Evolutionary conservation across 345 rosid species (phyloP), one percentile per base, ranked within the genome.

Genomic region (Bruguiera sexangula): DNA sequence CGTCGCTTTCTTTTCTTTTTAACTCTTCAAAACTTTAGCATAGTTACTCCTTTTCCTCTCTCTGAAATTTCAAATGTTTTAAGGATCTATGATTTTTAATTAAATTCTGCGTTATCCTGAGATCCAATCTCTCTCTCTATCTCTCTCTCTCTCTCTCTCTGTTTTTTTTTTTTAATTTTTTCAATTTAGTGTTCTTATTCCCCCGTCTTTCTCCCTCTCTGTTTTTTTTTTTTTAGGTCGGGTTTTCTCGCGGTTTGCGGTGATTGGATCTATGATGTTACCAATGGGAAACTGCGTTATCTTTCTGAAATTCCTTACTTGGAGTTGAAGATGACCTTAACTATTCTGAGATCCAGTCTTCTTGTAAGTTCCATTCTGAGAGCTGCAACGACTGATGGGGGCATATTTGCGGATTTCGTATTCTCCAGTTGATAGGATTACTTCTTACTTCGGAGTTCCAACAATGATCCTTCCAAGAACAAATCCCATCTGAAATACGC

Each of bases 401-500:
- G 50, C 62, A 64, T 89, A 94, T 51, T 87, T 84, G 8, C 98
- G 89, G 84, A 91, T 80, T 79, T 91, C 98, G 37, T 91, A 87
- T 26, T 83, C 86, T 8, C 79, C 65, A 8, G 83, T 16, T 66
- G 93, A 72, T 48, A 78, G 71, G 1, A 81, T 18, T 27, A 87
- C 85, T 63, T 89, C 78, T 68, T 84, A 88, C 13, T 82, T 81
- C 0, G 98, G 92, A 6, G 94, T 88, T 72, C 88, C 95, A 3
- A 90, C 98, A 1, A 60, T 66, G 77, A 92, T 88, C 69, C 78
- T 90, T 22, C 96, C 96, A 27, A 92, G 73, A 26, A 90, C 75
- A 87, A 86, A 53, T 22, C 96, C 98, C 96, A 92, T 88, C 0
- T 76, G 72, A 68, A 66, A 63, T 52, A 70, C 29, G 1, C 58